Evolutionary conservation across 306 rosid species (phyloP), one percentile per base, ranked within the genome.

Genomic region (Prosopis cineraria): DNA sequence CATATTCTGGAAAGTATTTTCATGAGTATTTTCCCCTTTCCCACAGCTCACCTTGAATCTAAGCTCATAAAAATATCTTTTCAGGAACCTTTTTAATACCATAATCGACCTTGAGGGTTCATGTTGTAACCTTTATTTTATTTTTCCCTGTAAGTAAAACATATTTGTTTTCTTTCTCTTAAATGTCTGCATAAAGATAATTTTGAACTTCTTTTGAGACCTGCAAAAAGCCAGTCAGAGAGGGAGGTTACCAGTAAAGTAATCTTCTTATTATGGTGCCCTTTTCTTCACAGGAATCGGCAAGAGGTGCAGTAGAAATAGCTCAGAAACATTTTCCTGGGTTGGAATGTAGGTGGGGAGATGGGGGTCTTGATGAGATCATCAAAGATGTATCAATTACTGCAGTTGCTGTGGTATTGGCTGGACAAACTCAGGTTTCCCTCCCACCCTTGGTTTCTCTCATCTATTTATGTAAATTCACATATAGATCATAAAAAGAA

Each of bases 381-480:
- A 62, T 80, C 68, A 86, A 81, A 39, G 97, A 94, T 79, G 44
- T 27, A 58, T 92, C 93, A 25, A 85, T 94, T 0, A 37, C 80
- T 68, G 97, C 97, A 14, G 98, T 94, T 76, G 87, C 94, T n/a
- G 96, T 94, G 30, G 97, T 90, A 71, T 85, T 94, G 82, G 96
- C 98, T 79, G 97, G 92, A 41, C 98, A 94, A 85, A 81, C 83
- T 80, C 98, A 94, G 97, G 98, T 73, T 59, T 17, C n/a, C 11
- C 11, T 4, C 6, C 33, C 27, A 25, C 16, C 52, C 68, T 24
- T 30, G 22, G 20, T 4, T 33, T 11, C 22, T 24, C 7, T 59
- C 39, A 37, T 47, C 58, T 43, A 34, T 34, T 55, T 24, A 27
- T 40, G 10, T 7, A 40, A 24, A 47, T 6, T 70, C 50, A 59